Percentiles rank a stretch among this genome's conserved stretches.
phyloP scores from a whole-genome alignment of 108 stramenopile genomes.

The Cyclotella choctawhatcheeana region DNA sequence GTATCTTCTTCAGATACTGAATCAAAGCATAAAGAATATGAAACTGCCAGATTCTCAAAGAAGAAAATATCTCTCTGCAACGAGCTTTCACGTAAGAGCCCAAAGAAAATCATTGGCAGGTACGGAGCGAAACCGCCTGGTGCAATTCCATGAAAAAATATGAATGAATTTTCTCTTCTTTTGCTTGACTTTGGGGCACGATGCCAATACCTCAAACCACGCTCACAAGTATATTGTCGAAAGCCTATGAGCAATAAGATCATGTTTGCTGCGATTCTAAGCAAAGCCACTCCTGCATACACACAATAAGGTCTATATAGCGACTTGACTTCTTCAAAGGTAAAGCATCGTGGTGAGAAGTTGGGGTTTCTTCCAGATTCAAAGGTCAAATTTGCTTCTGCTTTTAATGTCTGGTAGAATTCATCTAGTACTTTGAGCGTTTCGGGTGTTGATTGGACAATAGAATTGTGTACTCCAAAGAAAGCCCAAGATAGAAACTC shows the following conservation, averaged over 20 bases:
- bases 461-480: constrained; percentile 53
- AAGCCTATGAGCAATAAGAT: constrained; percentile 58
- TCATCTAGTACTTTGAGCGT: constrained; percentile 42
- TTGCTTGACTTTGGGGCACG: constrained; percentile 30
- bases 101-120: constrained; percentile 69
- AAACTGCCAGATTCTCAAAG: constrained; percentile 74
- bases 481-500: constrained; percentile 85
- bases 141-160: constrained; percentile 92
- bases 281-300: constrained; percentile 54
- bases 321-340: constrained; percentile 67
- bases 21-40: constrained; percentile 55
- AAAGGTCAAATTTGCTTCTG: constrained; percentile 47
- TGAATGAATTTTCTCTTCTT: constrained; percentile 48
- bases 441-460: constrained; percentile 34
- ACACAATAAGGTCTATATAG: constrained; percentile 74
- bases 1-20: constrained; percentile 64
- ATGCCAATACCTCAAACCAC: constrained; percentile 71
- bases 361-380: constrained; percentile 37
- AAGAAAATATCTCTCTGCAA: constrained; percentile 57
- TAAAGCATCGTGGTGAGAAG: constrained; percentile 54
- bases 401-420: constrained; percentile 49
- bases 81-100: constrained; percentile 34
- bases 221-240: constrained; percentile 44
- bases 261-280: constrained; percentile 45
- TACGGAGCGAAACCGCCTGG: constrained; percentile 77